Evolutionary conservation across 2,329 filamentous ascomycete genomes (phyloP).

Genomic region (Incumbomyces delicatus): DNA sequence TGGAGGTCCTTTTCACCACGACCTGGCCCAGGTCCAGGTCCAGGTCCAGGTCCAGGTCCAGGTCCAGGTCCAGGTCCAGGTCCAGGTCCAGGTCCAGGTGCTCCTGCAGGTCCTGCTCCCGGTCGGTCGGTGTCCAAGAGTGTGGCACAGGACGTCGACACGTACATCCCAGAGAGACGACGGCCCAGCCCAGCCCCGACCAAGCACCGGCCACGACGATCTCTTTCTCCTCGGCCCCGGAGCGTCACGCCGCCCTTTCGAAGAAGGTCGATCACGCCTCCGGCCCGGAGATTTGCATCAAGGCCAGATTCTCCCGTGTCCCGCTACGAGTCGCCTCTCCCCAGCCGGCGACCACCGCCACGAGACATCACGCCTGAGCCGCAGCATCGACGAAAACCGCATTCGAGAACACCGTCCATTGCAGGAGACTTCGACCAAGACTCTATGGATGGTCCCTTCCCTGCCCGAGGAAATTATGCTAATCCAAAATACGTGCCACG

Average conservation of each 20-base stretch:
- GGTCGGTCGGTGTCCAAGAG: conserved; percentile 24
- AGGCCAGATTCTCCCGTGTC: conserved; percentile 7
- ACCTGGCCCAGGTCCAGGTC: no score
- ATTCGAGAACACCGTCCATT: conserved; percentile 15
- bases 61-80: no score
- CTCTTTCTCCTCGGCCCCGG: conserved; percentile 9
- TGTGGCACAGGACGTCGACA: conserved; percentile 18
- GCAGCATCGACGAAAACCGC: conserved; percentile 2
- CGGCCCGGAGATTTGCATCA: conserved; percentile 7
- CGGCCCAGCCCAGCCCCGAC: conserved; percentile 26
- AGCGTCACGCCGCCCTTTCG: conserved; percentile 7
- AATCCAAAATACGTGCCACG: conserved; percentile 26
- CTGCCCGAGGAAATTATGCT: conserved; percentile 26
- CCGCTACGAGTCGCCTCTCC: conserved; percentile 9
- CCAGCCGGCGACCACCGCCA: conserved; percentile 4
- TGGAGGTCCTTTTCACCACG: conserved; percentile 22
- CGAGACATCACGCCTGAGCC: background rate
- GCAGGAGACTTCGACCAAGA: conserved; percentile 25
- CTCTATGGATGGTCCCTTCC: conserved; percentile 25
- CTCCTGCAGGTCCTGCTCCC: no score
- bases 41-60: no score
- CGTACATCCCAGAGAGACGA: conserved; percentile 19
- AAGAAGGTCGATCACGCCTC: conserved; percentile 5
- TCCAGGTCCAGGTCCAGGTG: no score
- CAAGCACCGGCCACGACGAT: conserved; percentile 20